These are phyloP conservation scores for Austroboletus festivus DNA, from an alignment of 768 basidiomycete species.

Conservation along the genomic window DNA sequence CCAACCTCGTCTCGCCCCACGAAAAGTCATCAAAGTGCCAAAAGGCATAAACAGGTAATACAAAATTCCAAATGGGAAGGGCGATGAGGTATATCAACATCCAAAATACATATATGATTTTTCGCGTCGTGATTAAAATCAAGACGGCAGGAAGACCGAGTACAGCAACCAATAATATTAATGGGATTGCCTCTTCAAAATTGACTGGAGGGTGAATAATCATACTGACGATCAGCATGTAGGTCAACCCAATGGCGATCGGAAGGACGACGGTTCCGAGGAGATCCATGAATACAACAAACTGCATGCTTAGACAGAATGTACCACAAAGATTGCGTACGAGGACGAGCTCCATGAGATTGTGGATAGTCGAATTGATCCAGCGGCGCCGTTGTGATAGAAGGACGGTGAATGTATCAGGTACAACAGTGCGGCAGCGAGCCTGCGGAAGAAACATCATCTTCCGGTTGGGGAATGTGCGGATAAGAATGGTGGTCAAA, in stretches of 20 bases:
- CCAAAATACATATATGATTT: slow-evolving; percentile 96
- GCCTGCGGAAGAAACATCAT: slow-evolving; percentile 99
- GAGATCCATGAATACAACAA: slow-evolving; percentile 97
- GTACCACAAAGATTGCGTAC: slow-evolving; percentile 97
- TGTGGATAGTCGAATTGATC: slow-evolving; percentile 99
- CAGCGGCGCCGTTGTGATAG: slow-evolving; percentile 96
- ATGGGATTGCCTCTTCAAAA: slow-evolving; percentile 92
- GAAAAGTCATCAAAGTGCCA: slow-evolving; percentile 99
- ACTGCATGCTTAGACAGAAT: slow-evolving; percentile 99
- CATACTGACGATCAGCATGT: slow-evolving; percentile 80
- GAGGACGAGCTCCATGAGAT: slow-evolving; percentile 97
- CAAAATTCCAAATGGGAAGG: slow-evolving; percentile 94
- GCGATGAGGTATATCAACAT: slow-evolving; percentile 94
- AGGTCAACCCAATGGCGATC: slow-evolving; percentile 89
- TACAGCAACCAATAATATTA: slow-evolving; percentile 84
- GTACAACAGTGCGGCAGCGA: slow-evolving; percentile 90
- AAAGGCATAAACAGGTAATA: slow-evolving; percentile 93
- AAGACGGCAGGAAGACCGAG: slow-evolving; percentile 91
- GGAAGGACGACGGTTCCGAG: slow-evolving; percentile 90
- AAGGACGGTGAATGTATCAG: slow-evolving; percentile 89
- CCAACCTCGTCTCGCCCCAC: slow-evolving; percentile 97
- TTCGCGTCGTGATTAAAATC: slow-evolving; percentile 91
- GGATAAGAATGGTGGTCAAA: slow-evolving; percentile 91
- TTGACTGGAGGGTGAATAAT: slow-evolving; percentile 74
- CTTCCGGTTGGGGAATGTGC: slow-evolving; percentile 97